phyloP scores from a whole-genome alignment of 31 red algal genomes.

The Asparagopsis taxiformis region DNA sequence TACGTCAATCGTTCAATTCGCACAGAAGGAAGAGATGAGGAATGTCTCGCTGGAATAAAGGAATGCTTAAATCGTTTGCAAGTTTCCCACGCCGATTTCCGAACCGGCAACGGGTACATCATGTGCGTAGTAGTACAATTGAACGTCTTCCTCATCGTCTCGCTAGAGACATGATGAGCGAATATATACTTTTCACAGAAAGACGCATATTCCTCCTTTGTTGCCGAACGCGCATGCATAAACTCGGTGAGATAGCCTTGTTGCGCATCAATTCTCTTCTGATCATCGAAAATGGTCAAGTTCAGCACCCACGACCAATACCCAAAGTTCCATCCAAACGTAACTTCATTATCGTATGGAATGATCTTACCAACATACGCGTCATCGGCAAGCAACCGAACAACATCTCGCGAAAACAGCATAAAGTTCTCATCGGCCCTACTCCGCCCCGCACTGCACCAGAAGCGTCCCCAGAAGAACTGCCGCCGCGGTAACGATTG shows the following conservation, averaged over 20 bases:
- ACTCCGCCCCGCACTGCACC: slow-evolving; percentile 86
- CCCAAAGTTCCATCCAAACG: slow-evolving; percentile 95
- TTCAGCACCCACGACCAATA: slow-evolving; percentile 90
- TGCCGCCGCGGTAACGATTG: slow-evolving; percentile 23
- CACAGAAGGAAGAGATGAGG: slow-evolving; percentile 29
- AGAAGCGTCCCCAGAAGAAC: slow-evolving; percentile 93
- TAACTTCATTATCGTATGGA: slow-evolving; percentile 83
- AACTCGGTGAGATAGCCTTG: slow-evolving; percentile 86
- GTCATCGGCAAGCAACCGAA: slow-evolving; percentile 47
- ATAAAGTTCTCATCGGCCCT: slow-evolving; percentile 97
- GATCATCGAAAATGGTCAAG: slow-evolving; percentile 91
- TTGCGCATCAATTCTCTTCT: slow-evolving; percentile 81
- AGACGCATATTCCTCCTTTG: not conserved
- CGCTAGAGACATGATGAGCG: slow-evolving; percentile 73
- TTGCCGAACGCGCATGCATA: slow-evolving; percentile 52
- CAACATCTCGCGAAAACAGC: slow-evolving; percentile 81
- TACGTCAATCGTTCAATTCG: slow-evolving; percentile 37
- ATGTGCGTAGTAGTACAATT: slow-evolving; percentile 20
- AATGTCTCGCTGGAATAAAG: slow-evolving; percentile 63
- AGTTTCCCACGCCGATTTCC: slow-evolving; percentile 14
- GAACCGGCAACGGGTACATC: slow-evolving; percentile 70
- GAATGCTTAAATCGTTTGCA: slow-evolving; percentile 23
- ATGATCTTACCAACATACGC: slow-evolving; percentile 44
- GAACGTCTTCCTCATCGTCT: slow-evolving; percentile 35
- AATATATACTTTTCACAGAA: slow-evolving; percentile 82